Evolutionary conservation across 192 early-diverging fungal genomes (phyloP), one percentile per base, ranked within the genome.

Genomic region (Backusella macrospora): DNA sequence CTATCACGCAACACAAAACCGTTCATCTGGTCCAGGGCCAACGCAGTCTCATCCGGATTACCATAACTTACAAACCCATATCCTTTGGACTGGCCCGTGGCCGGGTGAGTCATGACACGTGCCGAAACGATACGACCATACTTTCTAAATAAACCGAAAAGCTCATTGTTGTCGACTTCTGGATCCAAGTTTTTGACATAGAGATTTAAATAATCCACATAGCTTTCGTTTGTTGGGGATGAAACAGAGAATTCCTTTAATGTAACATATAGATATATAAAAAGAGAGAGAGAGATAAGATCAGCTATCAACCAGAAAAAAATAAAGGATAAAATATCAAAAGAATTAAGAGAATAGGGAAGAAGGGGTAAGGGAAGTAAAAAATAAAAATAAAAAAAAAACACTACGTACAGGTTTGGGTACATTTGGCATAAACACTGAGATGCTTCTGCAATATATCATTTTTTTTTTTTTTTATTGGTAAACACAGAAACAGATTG

Each of bases 131-230:
- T 96, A 74, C 83, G 85, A 59, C 96, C 96, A 73, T 93, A 98
- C 67, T 90, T 89, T 52, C 90, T 83, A 81, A 98, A 98, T 40
- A 93, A 91, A 75, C 96, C 92, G 84, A 94, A 94, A 47, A 98
- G 87, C 45, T 95, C 94, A 82, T 93, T 92, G 84, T 94, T 94
- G 84, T 96, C 94, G 71, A 98, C 96, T 52, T 90, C 84, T 38
- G 91, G 81, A 85, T 96, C 95, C 48, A 98, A 82, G 88, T 98
- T 98, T 86, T 98, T 98, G 87, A 98, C 96, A 82, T 96, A 98
- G 71, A 98, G 91, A 84, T 98, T 98, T 73, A 93, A 73, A 34
- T 75, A 75, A 65, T 83, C 82, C 2, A 83, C 77, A 29, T 71
- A 43, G 13, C 77, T 83, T n/a, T 55, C 66, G 80, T n/a, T 15